Base-by-base conservation (phyloP, 495 filamentous ascomycete genomes). In the Cryomyces minteri region DNA sequence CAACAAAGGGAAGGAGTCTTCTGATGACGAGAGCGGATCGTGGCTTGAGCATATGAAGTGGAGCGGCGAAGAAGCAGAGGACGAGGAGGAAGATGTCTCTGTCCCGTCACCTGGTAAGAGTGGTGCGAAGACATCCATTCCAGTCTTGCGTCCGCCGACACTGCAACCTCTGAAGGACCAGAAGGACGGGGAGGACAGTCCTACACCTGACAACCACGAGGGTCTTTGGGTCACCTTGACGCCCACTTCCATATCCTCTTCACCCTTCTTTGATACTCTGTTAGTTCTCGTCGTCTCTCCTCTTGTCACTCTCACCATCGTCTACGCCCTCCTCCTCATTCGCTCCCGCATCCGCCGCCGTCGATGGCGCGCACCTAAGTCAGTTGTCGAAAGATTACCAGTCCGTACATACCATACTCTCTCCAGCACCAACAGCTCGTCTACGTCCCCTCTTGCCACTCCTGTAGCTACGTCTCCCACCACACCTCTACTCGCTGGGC, bases 171-270 rank as follows among this genome's bases (percentile, higher is more conserved):
- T 1, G 1, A 25, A 25, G 18, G 34, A 38, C 34, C 9, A 10
- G 9, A 38, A 38, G 12, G 34, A 38, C 34, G 34, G 34, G 9
- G 18, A 25, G 18, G 34, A 38, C 34, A 3, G 9, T 38, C 9
- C 12, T 14, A 38, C 3, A 9, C 12, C 34, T 9, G 34, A 38
- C 34, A 14, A 38, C 34, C 82, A 80, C 51, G 79, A 90, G 48
- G 90, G 90, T 6, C 72, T 98, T 5, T 96, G 92, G 92, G 84
- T 98, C 30, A 92, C 88, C 2, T 71, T 98, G 45, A 90, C 88
- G 1, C 90, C 87, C 10, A 84, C 87, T 5, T 86, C 77, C 62
- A 79, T 82, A 71, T 85, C 84, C 44, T 80, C 82, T n/a, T 90
- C 77, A 45, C 88, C 90, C 0, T 94, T 98, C 63, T 88, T 96